phyloP scores from a whole-genome alignment of 805 yeast genomes.

The Kluyveromyces aestuarii region DNA sequence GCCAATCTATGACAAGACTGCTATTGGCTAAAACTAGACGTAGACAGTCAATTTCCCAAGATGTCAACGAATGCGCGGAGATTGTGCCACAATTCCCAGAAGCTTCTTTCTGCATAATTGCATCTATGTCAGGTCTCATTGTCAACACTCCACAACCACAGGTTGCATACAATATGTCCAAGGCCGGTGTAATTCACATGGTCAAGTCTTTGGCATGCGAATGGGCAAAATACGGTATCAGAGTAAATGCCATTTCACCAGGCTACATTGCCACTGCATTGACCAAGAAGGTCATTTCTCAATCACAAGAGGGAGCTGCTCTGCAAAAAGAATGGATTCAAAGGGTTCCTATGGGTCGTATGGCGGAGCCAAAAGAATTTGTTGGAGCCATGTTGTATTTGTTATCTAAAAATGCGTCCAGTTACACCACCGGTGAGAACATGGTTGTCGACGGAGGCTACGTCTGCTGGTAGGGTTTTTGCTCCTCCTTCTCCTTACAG shows the following conservation, averaged over 20 bases:
- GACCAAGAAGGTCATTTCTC: conserved; percentile 60
- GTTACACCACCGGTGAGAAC: conserved; percentile 80
- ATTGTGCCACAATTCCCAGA: conserved; percentile 22
- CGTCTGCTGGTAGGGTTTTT: conserved; percentile 53
- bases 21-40: conserved; percentile 11
- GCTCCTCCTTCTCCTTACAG: too few species aligned
- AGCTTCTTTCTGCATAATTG: conserved; percentile 52
- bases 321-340: conserved; percentile 66
- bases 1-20: conserved; percentile 17
- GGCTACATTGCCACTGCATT: conserved; percentile 76
- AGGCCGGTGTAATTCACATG: conserved; percentile 80
- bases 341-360: conserved; percentile 66
- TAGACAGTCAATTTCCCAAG: conserved; percentile 45
- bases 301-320: conserved; percentile 34
- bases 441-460: conserved; percentile 82
- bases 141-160: conserved; percentile 77
- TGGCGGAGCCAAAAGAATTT: conserved; percentile 81
- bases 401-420: conserved; percentile 59
- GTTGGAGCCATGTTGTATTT: conserved; percentile 69
- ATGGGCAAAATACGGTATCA: conserved; percentile 69
- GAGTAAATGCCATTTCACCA: conserved; percentile 72
- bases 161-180: conserved; percentile 74
- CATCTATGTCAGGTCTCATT: conserved; percentile 73
- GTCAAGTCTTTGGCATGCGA: conserved; percentile 69
- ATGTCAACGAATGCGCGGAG: conserved; percentile 35